phyloP scores from a whole-genome alignment of 495 filamentous ascomycete genomes.

The Sporormia fimetaria region DNA sequence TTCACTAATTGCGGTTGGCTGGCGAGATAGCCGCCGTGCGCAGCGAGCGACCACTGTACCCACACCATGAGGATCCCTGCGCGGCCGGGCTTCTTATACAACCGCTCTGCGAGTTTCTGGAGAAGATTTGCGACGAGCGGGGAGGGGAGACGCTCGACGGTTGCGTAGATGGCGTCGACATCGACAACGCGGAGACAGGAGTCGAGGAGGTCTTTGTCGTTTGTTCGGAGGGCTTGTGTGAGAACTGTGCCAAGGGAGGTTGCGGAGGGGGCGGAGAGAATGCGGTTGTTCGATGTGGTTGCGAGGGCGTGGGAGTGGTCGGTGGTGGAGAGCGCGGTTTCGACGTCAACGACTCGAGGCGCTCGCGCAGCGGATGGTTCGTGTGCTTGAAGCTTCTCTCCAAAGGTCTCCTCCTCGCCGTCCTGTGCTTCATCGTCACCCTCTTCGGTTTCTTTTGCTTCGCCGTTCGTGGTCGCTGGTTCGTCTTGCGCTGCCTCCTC shows the following conservation, averaged over 20 bases:
- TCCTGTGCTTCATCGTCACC: constrained; percentile 43
- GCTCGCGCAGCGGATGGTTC: constrained; percentile 40
- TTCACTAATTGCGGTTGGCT: constrained; percentile 67
- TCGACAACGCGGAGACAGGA: constrained; percentile 77
- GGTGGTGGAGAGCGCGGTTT: constrained; percentile 43
- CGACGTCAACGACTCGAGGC: constrained; percentile 53
- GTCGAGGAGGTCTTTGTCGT: constrained; percentile 78
- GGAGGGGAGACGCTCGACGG: constrained; percentile 81
- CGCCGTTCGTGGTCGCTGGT: background rate
- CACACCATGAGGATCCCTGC: constrained; percentile 87
- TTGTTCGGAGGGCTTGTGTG: constrained; percentile 82
- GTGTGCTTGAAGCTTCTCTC: constrained; percentile 68
- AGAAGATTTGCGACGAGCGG: constrained; percentile 65
- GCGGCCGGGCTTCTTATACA: constrained; percentile 77
- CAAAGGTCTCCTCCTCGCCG: constrained; percentile 41
- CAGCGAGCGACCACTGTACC: constrained; percentile 92
- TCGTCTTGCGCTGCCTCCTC: constrained; percentile 25
- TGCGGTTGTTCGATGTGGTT: constrained; percentile 21
- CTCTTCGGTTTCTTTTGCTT: constrained; percentile 29
- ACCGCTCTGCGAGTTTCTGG: constrained; percentile 71
- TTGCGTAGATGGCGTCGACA: constrained; percentile 61
- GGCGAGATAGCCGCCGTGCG: constrained; percentile 84
- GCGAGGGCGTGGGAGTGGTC: constrained; percentile 31
- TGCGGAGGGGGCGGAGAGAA: constrained; percentile 43
- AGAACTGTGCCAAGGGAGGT: constrained; percentile 81